Evolutionary conservation across 768 basidiomycete species (phyloP).

Genomic region (Paxillus rubicundulus): DNA sequence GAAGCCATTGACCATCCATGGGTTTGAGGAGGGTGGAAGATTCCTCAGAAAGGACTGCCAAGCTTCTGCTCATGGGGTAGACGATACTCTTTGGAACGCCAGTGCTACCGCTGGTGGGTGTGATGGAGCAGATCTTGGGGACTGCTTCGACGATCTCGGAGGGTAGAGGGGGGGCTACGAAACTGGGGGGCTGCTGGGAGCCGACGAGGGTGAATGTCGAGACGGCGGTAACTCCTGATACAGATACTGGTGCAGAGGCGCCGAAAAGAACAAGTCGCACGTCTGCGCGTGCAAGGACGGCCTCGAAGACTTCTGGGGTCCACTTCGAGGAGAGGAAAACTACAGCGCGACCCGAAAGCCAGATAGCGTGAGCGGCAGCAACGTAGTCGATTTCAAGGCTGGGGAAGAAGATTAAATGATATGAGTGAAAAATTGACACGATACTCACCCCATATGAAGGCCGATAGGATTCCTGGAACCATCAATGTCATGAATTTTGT

Average conservation of each 20-base stretch:
- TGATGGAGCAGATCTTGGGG: constrained; percentile 27
- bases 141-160: constrained; percentile 18
- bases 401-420: not conserved
- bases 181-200: constrained; percentile 5
- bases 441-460: constrained; percentile 25
- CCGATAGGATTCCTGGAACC: constrained; percentile 20
- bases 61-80: constrained; percentile 27
- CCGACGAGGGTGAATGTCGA: constrained; percentile 19
- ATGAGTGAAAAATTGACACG: not conserved
- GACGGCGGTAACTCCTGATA: constrained; percentile 12
- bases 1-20: constrained; percentile 32
- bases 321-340: constrained; percentile 31
- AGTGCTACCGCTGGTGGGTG: constrained; percentile 31
- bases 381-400: constrained; percentile 32
- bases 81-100: constrained; percentile 32
- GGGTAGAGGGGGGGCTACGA: constrained; percentile 13
- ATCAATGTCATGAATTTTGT: constrained; percentile 17
- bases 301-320: constrained; percentile 26
- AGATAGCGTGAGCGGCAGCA: constrained; percentile 30
- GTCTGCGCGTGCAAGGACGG: constrained; percentile 20
- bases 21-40: constrained; percentile 27
- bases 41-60: constrained; percentile 25
- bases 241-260: constrained; percentile 9
- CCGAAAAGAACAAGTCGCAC: constrained; percentile 24
- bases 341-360: constrained; percentile 26